Percentiles rank a stretch among this genome's conserved stretches.
Evolutionary conservation across 2,329 filamentous ascomycete genomes (phyloP).

Genomic region (Dendryphion nanum): DNA sequence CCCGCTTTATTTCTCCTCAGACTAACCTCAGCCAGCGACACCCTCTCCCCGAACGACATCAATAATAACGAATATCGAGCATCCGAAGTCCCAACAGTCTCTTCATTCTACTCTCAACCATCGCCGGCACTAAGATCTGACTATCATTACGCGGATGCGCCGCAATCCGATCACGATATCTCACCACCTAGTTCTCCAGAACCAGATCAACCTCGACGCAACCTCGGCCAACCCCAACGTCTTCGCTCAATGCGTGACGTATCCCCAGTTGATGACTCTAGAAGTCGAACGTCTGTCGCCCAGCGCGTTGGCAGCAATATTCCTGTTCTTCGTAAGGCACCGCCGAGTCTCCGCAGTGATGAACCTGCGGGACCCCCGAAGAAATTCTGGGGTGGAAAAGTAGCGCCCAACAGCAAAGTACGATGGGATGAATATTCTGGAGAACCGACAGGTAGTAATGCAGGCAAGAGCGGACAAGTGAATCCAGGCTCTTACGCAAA

Average conservation of each 20-base stretch:
- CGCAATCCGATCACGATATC: slow-evolving; percentile 31
- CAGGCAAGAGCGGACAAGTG: slow-evolving; percentile 57
- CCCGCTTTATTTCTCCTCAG: slow-evolving; percentile 1
- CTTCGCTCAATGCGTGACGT: slow-evolving; percentile 38
- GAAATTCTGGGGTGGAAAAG: slow-evolving; percentile 38
- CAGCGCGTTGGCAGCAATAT: slow-evolving; percentile 23
- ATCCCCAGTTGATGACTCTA: slow-evolving; percentile 40
- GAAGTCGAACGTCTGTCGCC: slow-evolving; percentile 11
- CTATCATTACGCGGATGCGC: slow-evolving; percentile 14
- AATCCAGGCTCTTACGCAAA: slow-evolving; percentile 48
- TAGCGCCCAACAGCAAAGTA: slow-evolving; percentile 34
- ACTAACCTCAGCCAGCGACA: slow-evolving; percentile 12
- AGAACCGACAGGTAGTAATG: slow-evolving; percentile 57
- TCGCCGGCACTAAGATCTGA: slow-evolving; percentile 41
- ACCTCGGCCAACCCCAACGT: slow-evolving; percentile 18
- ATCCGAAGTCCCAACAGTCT: slow-evolving; percentile 38
- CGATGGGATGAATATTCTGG: slow-evolving; percentile 67
- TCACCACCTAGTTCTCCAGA: slow-evolving; percentile 41
- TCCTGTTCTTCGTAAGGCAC: slow-evolving; percentile 35
- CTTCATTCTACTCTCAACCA: slow-evolving; percentile 62
- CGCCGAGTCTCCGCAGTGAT: slow-evolving; percentile 16
- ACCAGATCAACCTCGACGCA: slow-evolving; percentile 21
- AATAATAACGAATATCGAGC: slow-evolving; percentile 19
- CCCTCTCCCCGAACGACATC: slow-evolving; percentile 22
- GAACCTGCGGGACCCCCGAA: slow-evolving; percentile 17